Evolutionary conservation across 441 rosid genomes (phyloP).

Genomic region (Kokia cookei): DNA sequence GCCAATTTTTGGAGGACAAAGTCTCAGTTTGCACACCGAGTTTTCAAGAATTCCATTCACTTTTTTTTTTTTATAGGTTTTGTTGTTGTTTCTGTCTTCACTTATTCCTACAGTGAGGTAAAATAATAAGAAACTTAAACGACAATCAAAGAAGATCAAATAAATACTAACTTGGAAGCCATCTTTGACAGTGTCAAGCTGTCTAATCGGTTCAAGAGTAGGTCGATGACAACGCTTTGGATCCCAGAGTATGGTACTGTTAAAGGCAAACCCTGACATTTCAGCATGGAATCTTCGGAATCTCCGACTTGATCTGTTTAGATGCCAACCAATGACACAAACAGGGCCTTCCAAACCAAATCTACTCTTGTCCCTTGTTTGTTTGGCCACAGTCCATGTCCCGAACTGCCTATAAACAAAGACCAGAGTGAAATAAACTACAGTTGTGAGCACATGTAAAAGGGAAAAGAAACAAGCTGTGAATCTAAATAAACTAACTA

Average conservation of each 20-base stretch:
- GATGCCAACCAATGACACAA: constrained; percentile 64
- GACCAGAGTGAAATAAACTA: background rate
- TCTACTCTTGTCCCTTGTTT: constrained; percentile 21
- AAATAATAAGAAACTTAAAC: background rate
- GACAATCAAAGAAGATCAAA: background rate
- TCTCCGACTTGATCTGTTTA: constrained; percentile 19
- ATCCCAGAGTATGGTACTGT: constrained; percentile 65
- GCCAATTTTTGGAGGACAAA: background rate
- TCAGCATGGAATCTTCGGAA: constrained; percentile 47
- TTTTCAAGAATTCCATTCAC: background rate
- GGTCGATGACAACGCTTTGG: constrained; percentile 54
- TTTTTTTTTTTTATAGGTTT: no score
- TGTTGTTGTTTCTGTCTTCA: no score
- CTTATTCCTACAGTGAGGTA: no score
- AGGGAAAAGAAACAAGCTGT: no score
- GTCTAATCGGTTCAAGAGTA: constrained; percentile 44
- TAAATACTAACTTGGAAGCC: constrained; percentile 35
- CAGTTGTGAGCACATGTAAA: background rate
- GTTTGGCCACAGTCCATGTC: constrained; percentile 52
- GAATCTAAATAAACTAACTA: no score
- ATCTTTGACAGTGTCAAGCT: constrained; percentile 33
- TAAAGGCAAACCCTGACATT: constrained; percentile 56
- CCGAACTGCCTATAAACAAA: constrained; percentile 41
- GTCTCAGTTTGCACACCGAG: background rate
- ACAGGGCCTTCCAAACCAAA: constrained; percentile 42